Evolutionary conservation across 495 filamentous ascomycete genomes (phyloP), one percentile per base, ranked within the genome.

Genomic region (Xylaria venustula): DNA sequence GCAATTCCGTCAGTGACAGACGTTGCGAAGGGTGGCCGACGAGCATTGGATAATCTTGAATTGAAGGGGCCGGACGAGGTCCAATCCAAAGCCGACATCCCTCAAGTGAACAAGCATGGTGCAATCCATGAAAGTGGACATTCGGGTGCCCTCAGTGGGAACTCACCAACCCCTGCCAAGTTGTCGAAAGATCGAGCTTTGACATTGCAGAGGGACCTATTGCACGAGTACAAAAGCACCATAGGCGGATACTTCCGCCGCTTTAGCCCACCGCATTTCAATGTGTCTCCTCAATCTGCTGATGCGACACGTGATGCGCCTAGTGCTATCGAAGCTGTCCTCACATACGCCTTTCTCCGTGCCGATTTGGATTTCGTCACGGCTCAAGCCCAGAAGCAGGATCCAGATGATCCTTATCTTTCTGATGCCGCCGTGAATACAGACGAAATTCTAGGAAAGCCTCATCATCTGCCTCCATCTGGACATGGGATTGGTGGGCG

Each of bases 201-300:
- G 50, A 76, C 85, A 26, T 73, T 95, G 26, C 86, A 96, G 71
- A 76, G 73, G 46, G 75, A 77, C 11, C 82, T 98, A 12, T 77
- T 97, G 3, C 72, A 81, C n/a, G 83, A 84, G 41, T 98, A 95
- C 88, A 88, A 85, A 67, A 83, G 84, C 48, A 87, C 90, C 2
- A 89, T 98, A 12, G 94, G 95, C 28, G 94, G 94, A 30, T 98
- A 98, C 73, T 98, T 96, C 71, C 86, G 87, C 41, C 83, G 94
- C 44, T 98, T 98, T 76, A 84, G 85, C 62, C 92, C 94, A 11
- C 82, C 85, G 54, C 89, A 83, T 75, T 73, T 82, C 60, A 73
- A 64, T 58, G 46, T 80, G 54, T 67, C 73, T 34, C 53, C 73
- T 34, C 53, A 60, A 40, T 30, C 71, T 61, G 32, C 64, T 17